These are phyloP conservation scores for Mycena olivaceomarginata DNA, from an alignment of 768 basidiomycete genomes.

Conservation along the genomic window DNA sequence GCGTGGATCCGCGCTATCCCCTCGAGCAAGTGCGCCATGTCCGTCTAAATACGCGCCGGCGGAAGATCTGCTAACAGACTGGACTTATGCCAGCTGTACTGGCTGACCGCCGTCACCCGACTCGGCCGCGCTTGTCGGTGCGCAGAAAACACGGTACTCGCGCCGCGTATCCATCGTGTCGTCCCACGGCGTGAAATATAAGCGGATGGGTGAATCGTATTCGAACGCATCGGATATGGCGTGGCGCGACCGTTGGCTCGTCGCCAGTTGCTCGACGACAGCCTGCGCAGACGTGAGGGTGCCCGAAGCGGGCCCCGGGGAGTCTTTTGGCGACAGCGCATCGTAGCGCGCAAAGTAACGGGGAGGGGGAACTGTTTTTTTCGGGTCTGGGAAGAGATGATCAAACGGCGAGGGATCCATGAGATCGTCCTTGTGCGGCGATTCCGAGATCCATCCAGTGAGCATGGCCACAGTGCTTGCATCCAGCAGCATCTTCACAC, in stretches of 20 bases:
- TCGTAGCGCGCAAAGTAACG: slow-evolving; percentile 35
- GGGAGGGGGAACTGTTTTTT: neutral
- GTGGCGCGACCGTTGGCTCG: slow-evolving; percentile 18
- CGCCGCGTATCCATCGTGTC: slow-evolving; percentile 17
- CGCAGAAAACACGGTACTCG: slow-evolving; percentile 36
- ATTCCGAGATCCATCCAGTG: slow-evolving; percentile 26
- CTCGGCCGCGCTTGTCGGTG: slow-evolving; percentile 27
- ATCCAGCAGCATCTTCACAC: slow-evolving; percentile 28
- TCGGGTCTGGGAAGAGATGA: slow-evolving; percentile 25
- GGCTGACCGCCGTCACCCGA: slow-evolving; percentile 33
- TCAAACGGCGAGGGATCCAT: slow-evolving; percentile 32
- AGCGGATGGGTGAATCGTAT: neutral
- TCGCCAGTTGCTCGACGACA: slow-evolving; percentile 24
- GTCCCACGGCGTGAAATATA: slow-evolving; percentile 11
- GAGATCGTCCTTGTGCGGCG: slow-evolving; percentile 30
- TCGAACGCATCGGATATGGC: neutral
- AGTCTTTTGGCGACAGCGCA: slow-evolving; percentile 34
- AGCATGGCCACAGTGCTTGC: slow-evolving; percentile 34
- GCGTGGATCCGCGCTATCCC: slow-evolving; percentile 23
- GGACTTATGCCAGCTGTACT: slow-evolving; percentile 34
- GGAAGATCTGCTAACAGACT: slow-evolving; percentile 30
- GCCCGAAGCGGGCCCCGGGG: slow-evolving; percentile 23
- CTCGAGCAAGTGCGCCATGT: slow-evolving; percentile 23
- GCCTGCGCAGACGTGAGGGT: slow-evolving; percentile 8
- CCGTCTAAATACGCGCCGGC: slow-evolving; percentile 5